These are phyloP conservation scores for Russula abietina DNA, from an alignment of 768 basidiomycete genomes.

Conservation along the genomic window DNA sequence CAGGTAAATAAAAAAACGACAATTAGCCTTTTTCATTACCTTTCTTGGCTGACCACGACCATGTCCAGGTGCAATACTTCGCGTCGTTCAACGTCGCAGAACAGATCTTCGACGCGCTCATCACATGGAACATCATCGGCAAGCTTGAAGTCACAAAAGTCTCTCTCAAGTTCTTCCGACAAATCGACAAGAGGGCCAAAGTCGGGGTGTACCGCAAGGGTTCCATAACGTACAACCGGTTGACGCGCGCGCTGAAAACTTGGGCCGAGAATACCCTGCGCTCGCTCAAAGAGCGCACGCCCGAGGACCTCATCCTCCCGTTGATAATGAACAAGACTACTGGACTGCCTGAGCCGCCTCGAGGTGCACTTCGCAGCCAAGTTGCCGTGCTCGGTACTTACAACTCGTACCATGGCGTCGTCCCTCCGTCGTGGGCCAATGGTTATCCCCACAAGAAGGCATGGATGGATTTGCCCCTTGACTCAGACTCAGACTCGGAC, in stretches of 20 bases:
- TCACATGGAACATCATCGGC: constrained; percentile 27
- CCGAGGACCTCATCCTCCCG: background rate
- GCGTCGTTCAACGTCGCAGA: constrained; percentile 30
- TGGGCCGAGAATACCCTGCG: constrained; percentile 6
- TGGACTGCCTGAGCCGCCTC: too few species aligned
- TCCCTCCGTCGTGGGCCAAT: constrained; percentile 11
- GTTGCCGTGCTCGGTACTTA: constrained; percentile 1
- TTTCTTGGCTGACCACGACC: background rate
- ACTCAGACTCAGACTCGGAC: too few species aligned
- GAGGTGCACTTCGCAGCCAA: constrained; percentile 6
- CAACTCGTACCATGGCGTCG: constrained; percentile 2
- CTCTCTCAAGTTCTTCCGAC: constrained; percentile 28
- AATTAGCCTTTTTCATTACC: background rate
- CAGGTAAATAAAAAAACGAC: constrained; percentile 12
- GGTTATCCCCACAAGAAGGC: background rate
- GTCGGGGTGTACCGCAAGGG: constrained; percentile 1
- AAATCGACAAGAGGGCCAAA: background rate
- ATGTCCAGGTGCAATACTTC: constrained; percentile 29
- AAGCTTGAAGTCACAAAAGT: constrained; percentile 26
- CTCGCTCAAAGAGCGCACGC: too few species aligned
- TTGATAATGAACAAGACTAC: background rate
- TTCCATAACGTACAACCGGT: background rate
- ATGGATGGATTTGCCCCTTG: too few species aligned
- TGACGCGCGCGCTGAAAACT: background rate
- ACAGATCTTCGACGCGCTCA: constrained; percentile 29